A percentile compares a stretch with the other conserved stretches of the same genome.
These are phyloP conservation scores for Nephelium lappaceum DNA, from an alignment of 345 rosid species.

Conservation along the genomic window DNA sequence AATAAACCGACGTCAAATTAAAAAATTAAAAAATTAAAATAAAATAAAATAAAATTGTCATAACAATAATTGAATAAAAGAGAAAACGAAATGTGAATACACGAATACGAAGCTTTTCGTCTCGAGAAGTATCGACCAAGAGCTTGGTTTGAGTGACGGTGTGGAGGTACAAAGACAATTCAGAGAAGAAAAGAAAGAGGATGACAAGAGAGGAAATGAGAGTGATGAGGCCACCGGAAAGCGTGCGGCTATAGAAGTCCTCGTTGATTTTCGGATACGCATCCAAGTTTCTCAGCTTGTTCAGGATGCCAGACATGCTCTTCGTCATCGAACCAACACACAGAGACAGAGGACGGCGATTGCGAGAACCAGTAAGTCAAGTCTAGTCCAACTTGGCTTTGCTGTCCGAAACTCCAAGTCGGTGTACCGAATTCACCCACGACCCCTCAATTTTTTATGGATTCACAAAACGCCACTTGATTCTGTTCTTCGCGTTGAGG, in stretches of 20 bases:
- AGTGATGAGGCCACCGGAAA: conserved; percentile 93
- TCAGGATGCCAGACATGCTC: neutral
- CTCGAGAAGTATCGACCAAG: conserved; percentile 4
- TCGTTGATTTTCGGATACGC: conserved; percentile 97
- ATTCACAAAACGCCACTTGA: too few species aligned
- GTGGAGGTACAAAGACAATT: conserved; percentile 52
- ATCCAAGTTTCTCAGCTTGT: conserved; percentile 79
- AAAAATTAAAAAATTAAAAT: neutral
- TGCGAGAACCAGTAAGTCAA: too few species aligned
- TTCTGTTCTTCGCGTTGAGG: too few species aligned
- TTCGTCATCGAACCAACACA: neutral
- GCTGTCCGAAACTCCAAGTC: too few species aligned
- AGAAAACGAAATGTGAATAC: neutral
- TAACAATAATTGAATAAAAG: too few species aligned
- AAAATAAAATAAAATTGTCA: too few species aligned
- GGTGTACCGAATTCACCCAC: too few species aligned
- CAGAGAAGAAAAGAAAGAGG: conserved; percentile 94
- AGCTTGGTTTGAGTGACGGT: neutral
- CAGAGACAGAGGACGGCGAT: too few species aligned
- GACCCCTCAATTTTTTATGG: too few species aligned
- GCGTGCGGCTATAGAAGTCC: conserved; percentile 94
- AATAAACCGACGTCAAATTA: neutral
- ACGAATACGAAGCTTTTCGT: neutral
- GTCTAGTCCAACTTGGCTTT: too few species aligned
- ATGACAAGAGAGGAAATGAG: conserved; percentile 83